Percentiles rank a stretch among this genome's conserved stretches.
phyloP scores from a whole-genome alignment of 2,329 filamentous ascomycete species.

The Verticillium dahliae region DNA sequence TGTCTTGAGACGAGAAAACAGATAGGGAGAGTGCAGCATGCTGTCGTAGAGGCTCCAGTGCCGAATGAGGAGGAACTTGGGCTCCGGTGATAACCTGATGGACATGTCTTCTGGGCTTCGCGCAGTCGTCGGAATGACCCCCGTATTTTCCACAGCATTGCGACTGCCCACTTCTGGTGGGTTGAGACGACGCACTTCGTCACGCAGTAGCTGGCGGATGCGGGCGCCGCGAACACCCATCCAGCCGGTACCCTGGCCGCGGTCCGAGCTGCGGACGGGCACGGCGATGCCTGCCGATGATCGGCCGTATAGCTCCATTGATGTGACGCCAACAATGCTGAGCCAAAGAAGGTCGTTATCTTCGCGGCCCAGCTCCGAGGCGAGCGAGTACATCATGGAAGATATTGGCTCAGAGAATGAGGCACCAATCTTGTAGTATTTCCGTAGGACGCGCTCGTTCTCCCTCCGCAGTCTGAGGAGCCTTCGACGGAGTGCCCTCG shows the following conservation, averaged over 20 bases:
- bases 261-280: conserved; percentile 47
- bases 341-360: conserved; percentile 96
- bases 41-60: conserved; percentile 98
- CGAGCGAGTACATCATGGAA: conserved; percentile 88
- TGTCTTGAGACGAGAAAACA: conserved; percentile 85
- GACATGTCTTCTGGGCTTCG: conserved; percentile 84
- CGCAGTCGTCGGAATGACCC: conserved; percentile 84
- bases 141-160: conserved; percentile 59
- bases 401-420: conserved; percentile 95
- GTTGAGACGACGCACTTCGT: conserved; percentile 91
- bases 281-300: conserved; percentile 74
- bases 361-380: conserved; percentile 89
- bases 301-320: conserved; percentile 83
- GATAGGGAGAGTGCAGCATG: conserved; percentile 94
- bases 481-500: conserved; percentile 63
- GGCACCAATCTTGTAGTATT: conserved; percentile 80
- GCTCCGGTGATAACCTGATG: conserved; percentile 89
- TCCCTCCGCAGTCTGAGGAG: conserved; percentile 70
- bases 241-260: conserved; percentile 61
- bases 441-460: conserved; percentile 68
- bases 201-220: conserved; percentile 78
- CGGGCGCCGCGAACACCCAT: conserved; percentile 74
- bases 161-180: conserved; percentile 62
- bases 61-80: conserved; percentile 82
- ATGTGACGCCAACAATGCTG: conserved; percentile 90